phyloP scores from a whole-genome alignment of 2,329 filamentous ascomycete genomes.

The Volutella citrinella region DNA sequence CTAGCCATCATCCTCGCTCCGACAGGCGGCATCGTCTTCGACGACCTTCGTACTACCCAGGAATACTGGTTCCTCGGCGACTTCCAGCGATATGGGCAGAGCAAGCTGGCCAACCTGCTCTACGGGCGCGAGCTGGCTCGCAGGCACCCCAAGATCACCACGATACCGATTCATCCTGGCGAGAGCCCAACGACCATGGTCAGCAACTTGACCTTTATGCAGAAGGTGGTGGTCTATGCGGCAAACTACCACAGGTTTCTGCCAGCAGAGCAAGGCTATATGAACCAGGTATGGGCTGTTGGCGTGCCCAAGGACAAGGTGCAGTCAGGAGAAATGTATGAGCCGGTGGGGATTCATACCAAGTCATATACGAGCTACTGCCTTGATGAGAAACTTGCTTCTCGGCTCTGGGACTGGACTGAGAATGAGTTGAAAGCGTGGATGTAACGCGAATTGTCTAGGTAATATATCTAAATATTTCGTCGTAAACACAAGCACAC shows the following conservation, averaged over 20 bases:
- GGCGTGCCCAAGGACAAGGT: background rate
- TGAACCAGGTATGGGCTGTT: conserved; percentile 1
- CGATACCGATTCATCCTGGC: background rate
- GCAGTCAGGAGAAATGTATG: background rate
- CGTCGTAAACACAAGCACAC: too few species aligned
- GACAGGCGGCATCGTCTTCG: background rate
- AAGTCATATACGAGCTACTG: background rate
- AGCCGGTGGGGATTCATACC: background rate
- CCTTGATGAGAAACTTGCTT: background rate
- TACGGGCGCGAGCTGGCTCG: background rate
- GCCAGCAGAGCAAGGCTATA: background rate
- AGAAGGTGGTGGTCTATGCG: background rate
- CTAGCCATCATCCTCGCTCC: background rate
- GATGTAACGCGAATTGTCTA: too few species aligned
- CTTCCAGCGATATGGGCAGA: background rate
- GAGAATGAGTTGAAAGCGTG: background rate
- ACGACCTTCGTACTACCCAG: background rate
- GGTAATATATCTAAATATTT: too few species aligned
- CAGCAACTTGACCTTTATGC: background rate
- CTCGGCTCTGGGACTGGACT: conserved; percentile 1
- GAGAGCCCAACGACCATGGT: background rate
- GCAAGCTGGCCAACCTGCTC: conserved; percentile 1
- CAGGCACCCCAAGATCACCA: conserved; percentile 1
- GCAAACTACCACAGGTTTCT: background rate
- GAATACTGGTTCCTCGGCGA: background rate